Base-by-base conservation (phyloP, 352 stramenopile genomes). In the Globisporangium yorkense region DNA sequence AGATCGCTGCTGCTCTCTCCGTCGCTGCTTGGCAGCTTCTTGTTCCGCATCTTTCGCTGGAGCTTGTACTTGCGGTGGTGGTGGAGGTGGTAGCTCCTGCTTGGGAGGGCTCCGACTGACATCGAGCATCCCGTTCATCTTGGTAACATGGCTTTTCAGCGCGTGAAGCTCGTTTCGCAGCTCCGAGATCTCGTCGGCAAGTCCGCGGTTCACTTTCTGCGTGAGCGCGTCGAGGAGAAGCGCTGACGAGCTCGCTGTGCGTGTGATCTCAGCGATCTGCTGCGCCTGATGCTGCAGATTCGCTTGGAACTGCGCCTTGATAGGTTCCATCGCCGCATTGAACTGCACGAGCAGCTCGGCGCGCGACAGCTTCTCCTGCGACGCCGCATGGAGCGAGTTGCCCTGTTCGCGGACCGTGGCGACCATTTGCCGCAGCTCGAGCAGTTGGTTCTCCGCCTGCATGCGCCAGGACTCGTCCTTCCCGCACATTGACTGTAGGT, bases 391-490 rank as follows among this genome's bases (percentile, higher is more conserved):
- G 3, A 85, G 70, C 8, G 68, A 69, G 59, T 89, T 91, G 20
- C 68, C 66, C 43, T 94, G 81, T 44, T 91, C 84, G 35, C 81
- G 76, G 18, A 92, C 56, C 29, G 84, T 70, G 7, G 78, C 81
- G 18, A 89, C 71, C 56, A 92, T 69, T 58, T 92, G 80, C 4
- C 81, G 78, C 37, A 94, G 54, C 57, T 92, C 84, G 18, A 92
- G 66, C 33, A 92, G 56, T 29, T 92, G 77, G 56, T 92, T 92
- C 40, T 94, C 82, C 1, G 82, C 79, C 53, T 92, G 82, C 72
- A 92, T 87, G 20, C 82, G 78, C 80, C 84, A 94, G 20, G 82
- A 85, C 57, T 92, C 82, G 63, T 94, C 84, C 57, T 91, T 94
- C n/a, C 81, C 84, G 41, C 76, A 89, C 68, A 92, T 75, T 0